A percentile compares a stretch with the other conserved stretches of the same genome.
phyloP scores from a whole-genome alignment of 331 rosid species.

The Stylosanthes scabra region DNA sequence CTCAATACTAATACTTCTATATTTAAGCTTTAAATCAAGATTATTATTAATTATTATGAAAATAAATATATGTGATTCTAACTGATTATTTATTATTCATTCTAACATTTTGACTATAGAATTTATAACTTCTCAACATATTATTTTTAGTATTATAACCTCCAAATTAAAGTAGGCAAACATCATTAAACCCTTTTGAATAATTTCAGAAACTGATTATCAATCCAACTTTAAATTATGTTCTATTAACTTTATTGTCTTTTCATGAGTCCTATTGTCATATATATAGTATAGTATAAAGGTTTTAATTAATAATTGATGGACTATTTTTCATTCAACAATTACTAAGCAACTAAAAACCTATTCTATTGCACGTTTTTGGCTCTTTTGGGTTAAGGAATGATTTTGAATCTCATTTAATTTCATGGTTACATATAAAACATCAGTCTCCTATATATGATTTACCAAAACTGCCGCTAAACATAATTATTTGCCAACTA shows the following conservation, averaged over 20 bases:
- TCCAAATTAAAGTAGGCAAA: neutral
- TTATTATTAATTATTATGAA: no score
- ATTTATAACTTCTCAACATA: no score
- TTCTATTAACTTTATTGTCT: neutral
- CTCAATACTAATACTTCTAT: no score
- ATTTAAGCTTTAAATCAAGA: no score
- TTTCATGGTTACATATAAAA: neutral
- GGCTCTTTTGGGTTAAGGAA: constrained; percentile 26
- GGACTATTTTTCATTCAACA: constrained; percentile 32
- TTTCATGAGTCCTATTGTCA: constrained; percentile 13
- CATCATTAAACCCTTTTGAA: neutral
- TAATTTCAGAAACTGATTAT: neutral
- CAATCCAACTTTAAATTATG: no score
- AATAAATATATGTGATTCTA: no score
- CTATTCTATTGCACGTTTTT: constrained; percentile 29
- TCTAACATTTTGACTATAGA: no score
- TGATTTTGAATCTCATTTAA: neutral
- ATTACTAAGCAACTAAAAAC: constrained; percentile 26
- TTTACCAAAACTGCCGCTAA: no score
- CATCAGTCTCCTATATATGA: constrained; percentile 5
- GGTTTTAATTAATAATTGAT: constrained; percentile 17
- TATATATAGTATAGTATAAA: neutral
- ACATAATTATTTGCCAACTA: no score
- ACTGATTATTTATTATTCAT: no score
- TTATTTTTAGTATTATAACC: neutral